phyloP scores from a whole-genome alignment of 1,139 yeast genomes.

The Sugiyamaella japonica region DNA sequence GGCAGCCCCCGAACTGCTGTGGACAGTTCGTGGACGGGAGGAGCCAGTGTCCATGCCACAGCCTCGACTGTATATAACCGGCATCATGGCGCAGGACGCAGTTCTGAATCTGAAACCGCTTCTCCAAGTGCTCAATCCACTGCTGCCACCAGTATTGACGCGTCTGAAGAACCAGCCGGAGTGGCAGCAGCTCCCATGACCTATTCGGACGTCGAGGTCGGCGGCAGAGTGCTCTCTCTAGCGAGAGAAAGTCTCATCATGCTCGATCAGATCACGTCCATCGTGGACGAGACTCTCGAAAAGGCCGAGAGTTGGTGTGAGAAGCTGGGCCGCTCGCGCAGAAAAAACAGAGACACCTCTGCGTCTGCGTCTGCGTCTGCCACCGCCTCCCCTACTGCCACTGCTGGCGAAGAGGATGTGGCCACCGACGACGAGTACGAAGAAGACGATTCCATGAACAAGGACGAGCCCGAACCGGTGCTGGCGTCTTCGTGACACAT shows the following conservation, averaged over 20 bases:
- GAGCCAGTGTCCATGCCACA: not conserved
- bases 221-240: slow-evolving; percentile 69
- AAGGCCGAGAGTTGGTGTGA: slow-evolving; percentile 79
- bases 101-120: not conserved
- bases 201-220: slow-evolving; percentile 46
- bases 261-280: slow-evolving; percentile 77
- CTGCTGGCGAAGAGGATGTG: slow-evolving; percentile 12
- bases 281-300: slow-evolving; percentile 79
- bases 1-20: slow-evolving; percentile 17
- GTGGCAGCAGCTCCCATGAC: slow-evolving; percentile 6
- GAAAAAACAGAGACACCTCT: not conserved
- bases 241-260: slow-evolving; percentile 90
- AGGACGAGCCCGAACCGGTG: slow-evolving; percentile 4
- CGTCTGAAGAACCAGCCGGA: slow-evolving; percentile 2
- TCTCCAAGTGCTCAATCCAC: slow-evolving; percentile 10
- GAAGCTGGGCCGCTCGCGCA: slow-evolving; percentile 28
- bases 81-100: not conserved
- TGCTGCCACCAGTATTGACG: slow-evolving; percentile 9
- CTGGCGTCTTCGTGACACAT: too few species aligned
- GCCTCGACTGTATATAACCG: not conserved
- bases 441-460: slow-evolving; percentile 11
- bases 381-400: not conserved
- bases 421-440: slow-evolving; percentile 12
- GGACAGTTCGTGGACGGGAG: slow-evolving; percentile 1
- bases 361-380: too few species aligned